These are phyloP conservation scores for Sclerospora graminicola DNA, from an alignment of 352 stramenopile species.

Conservation along the genomic window DNA sequence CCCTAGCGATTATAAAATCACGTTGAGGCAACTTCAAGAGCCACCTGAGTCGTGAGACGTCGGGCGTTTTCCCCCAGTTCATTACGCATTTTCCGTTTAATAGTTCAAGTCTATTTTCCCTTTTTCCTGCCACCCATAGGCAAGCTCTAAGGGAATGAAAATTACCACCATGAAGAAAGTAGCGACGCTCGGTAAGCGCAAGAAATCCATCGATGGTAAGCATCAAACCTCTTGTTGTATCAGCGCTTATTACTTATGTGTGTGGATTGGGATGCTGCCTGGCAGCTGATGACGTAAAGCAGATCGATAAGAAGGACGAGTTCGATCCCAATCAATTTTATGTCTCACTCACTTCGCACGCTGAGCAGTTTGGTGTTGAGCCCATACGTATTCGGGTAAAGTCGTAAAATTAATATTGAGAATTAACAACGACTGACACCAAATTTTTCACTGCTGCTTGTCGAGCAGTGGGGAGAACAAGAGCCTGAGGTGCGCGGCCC, in stretches of 20 bases:
- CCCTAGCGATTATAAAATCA: not conserved
- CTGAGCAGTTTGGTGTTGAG: constrained; percentile 80
- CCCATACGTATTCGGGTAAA: constrained; percentile 76
- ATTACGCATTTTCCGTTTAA: constrained; percentile 32
- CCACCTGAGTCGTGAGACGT: not conserved
- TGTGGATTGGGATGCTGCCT: not conserved
- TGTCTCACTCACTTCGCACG: constrained; percentile 80
- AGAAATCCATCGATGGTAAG: constrained; percentile 81
- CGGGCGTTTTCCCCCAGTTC: constrained; percentile 6
- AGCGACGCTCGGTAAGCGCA: constrained; percentile 79
- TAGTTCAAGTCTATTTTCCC: constrained; percentile 18
- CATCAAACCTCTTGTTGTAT: not conserved
- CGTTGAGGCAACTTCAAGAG: not conserved
- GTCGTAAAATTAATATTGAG: not conserved
- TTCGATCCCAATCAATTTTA: constrained; percentile 84
- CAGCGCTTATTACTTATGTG: not conserved
- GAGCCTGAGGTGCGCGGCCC: constrained; percentile 87
- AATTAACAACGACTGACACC: constrained; percentile 2
- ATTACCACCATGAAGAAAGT: constrained; percentile 64
- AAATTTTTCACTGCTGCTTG: not conserved
- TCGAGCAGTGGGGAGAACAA: constrained; percentile 84
- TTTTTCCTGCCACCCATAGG: constrained; percentile 3
- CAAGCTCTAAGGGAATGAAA: constrained; percentile 5
- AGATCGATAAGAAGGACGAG: constrained; percentile 75
- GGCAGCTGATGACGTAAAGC: constrained; percentile 71